A percentile compares a stretch with the other conserved stretches of the same genome.
Evolutionary conservation across 106 monocot species (phyloP).

Genomic region (Xerophyta viscosa): DNA sequence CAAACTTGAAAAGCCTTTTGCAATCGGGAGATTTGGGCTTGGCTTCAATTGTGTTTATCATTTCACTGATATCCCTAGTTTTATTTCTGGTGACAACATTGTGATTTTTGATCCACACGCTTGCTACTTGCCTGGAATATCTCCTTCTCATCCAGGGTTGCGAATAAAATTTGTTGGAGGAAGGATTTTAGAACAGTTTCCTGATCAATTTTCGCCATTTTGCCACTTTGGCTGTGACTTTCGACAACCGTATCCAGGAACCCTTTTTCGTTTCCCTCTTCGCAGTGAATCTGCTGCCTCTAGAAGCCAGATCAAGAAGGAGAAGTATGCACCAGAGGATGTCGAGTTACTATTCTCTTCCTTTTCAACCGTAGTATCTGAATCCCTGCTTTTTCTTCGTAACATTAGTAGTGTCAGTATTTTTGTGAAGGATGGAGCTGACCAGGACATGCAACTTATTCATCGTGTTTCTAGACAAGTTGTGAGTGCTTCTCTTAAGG

Average conservation of each 20-base stretch:
- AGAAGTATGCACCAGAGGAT: slow-evolving; percentile 89
- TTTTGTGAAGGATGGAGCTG: slow-evolving; percentile 66
- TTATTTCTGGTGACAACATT: slow-evolving; percentile 97
- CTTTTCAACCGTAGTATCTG: slow-evolving; percentile 70
- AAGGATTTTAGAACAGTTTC: slow-evolving; percentile 87
- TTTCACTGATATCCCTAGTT: slow-evolving; percentile 95
- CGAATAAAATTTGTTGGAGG: slow-evolving; percentile 87
- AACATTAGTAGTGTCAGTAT: slow-evolving; percentile 60
- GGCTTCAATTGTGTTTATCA: slow-evolving; percentile 99
- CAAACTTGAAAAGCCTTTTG: slow-evolving; percentile 89
- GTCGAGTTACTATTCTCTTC: slow-evolving; percentile 73
- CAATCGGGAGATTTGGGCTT: slow-evolving; percentile 96
- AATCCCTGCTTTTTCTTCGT: slow-evolving; percentile 79
- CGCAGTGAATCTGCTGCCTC: slow-evolving; percentile 68
- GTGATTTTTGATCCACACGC: slow-evolving; percentile 99
- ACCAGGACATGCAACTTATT: slow-evolving; percentile 63
- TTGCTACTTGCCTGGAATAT: slow-evolving; percentile 83
- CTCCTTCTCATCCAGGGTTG: slow-evolving; percentile 90
- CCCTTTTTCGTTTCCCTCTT: slow-evolving; percentile 94
- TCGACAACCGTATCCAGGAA: slow-evolving; percentile 79
- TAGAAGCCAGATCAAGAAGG: slow-evolving; percentile 96
- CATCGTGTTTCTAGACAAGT: slow-evolving; percentile 62
- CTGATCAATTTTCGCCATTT: slow-evolving; percentile 95
- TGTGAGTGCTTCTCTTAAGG: slow-evolving; percentile 27
- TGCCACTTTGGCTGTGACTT: slow-evolving; percentile 97